A percentile compares a stretch with the other conserved stretches of the same genome.
Evolutionary conservation across 257 asterid genomes (phyloP).

Genomic region (Asclepias syriaca): DNA sequence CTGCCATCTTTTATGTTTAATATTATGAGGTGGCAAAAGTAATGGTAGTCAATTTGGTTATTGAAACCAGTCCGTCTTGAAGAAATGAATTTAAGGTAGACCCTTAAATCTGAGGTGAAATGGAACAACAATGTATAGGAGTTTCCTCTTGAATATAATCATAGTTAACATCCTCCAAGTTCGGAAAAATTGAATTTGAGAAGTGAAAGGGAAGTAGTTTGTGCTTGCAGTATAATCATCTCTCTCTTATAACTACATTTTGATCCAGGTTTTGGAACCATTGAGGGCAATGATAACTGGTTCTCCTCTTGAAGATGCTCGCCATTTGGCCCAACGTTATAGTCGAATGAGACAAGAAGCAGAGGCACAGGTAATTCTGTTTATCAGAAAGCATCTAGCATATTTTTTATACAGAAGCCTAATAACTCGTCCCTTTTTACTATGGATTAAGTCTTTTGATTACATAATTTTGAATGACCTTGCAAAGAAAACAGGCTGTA

Average conservation of each 20-base stretch:
- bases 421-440: not conserved
- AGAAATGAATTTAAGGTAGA: too few species aligned
- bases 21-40: too few species aligned
- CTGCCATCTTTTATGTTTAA: too few species aligned
- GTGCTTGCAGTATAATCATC: not conserved
- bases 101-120: too few species aligned
- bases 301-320: conserved; percentile 95
- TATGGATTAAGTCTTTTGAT: conserved; percentile 2
- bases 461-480: conserved; percentile 4
- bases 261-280: conserved; percentile 82
- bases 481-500: conserved; percentile 54
- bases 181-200: not conserved
- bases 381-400: conserved; percentile 18
- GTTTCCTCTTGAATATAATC: not conserved
- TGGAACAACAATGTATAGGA: too few species aligned
- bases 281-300: conserved; percentile 79
- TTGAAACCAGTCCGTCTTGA: too few species aligned
- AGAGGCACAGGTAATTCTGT: conserved; percentile 82
- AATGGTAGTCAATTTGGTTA: too few species aligned
- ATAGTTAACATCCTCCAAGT: not conserved
- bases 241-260: not conserved
- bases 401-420: not conserved
- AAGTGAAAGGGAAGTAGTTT: not conserved
- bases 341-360: conserved; percentile 98
- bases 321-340: conserved; percentile 98